A percentile compares a stretch with the other conserved stretches of the same genome.
Conservation (phyloP, 140 eudicot genomes). For the Ambrosia hybrid region DNA sequence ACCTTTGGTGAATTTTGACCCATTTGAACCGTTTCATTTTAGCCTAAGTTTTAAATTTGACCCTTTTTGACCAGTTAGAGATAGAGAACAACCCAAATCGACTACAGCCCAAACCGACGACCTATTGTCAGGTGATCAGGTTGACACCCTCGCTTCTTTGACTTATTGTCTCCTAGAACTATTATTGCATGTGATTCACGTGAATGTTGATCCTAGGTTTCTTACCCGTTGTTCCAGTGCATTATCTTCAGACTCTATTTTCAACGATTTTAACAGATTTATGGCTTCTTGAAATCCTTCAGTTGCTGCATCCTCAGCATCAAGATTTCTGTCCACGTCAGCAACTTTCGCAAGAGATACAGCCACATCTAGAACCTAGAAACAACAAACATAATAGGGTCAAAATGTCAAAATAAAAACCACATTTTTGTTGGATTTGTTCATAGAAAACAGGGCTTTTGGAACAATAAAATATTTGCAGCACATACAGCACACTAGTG, state of each 20-base stretch:
- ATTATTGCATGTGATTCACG: background rate
- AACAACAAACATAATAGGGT: conserved; percentile 16
- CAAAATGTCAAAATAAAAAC: background rate
- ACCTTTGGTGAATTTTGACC: background rate
- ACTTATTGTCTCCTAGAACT: conserved; percentile 12
- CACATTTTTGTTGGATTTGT: background rate
- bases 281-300: conserved; percentile 82
- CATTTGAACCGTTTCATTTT: background rate
- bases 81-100: background rate
- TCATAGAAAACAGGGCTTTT: background rate
- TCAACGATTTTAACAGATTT: conserved; percentile 54
- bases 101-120: too few relatives aligned
- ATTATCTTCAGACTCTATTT: conserved; percentile 53
- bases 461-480: background rate
- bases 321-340: conserved; percentile 88
- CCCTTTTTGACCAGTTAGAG: background rate
- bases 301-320: conserved; percentile 59
- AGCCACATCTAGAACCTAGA: conserved; percentile 79
- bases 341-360: conserved; percentile 95
- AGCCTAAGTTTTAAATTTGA: background rate
- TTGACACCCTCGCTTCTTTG: background rate
- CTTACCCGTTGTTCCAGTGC: conserved; percentile 80
- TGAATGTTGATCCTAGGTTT: conserved; percentile 4
- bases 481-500: background rate
- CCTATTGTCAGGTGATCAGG: background rate